Conservation (phyloP, 1,139 yeast genomes). For the Blastobotrys aristatus region DNA sequence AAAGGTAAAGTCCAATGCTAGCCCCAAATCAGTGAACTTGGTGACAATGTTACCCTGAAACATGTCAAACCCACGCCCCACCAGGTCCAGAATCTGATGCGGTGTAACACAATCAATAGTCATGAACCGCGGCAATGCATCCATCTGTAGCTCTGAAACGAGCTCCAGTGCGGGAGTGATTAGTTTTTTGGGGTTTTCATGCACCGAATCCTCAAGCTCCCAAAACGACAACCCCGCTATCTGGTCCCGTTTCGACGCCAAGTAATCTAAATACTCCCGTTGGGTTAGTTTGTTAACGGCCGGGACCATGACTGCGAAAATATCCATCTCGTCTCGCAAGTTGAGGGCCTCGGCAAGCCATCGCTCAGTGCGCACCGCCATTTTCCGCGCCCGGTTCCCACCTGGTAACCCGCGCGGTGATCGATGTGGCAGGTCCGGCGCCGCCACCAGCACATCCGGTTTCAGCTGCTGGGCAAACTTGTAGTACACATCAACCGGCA, state of each 20-base stretch:
- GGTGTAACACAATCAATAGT: constrained; percentile 31
- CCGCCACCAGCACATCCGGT: constrained; percentile 32
- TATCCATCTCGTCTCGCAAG: not conserved
- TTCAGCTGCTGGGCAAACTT: constrained; percentile 23
- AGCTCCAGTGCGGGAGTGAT: constrained; percentile 7
- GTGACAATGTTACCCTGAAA: constrained; percentile 33
- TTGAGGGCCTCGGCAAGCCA: constrained; percentile 30
- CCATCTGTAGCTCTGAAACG: constrained; percentile 11
- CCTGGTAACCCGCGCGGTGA: constrained; percentile 30
- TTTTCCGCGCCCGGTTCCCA: constrained; percentile 35
- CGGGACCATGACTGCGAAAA: constrained; percentile 36
- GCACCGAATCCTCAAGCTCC: not conserved
- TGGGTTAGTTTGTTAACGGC: constrained; percentile 11
- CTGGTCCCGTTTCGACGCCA: constrained; percentile 6
- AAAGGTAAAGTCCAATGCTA: constrained; percentile 34
- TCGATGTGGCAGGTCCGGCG: constrained; percentile 34
- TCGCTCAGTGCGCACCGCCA: constrained; percentile 32
- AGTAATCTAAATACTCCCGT: constrained; percentile 10
- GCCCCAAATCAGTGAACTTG: constrained; percentile 35
- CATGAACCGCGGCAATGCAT: constrained; percentile 22
- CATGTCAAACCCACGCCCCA: constrained; percentile 36
- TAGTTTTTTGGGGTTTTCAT: constrained; percentile 3
- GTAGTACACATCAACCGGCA: constrained; percentile 27
- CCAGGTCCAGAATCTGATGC: constrained; percentile 31
- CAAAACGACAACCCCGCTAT: constrained; percentile 28